These are phyloP conservation scores for Chloris gayana DNA, from an alignment of 176 grass and related monocot genomes.

Conservation along the genomic window DNA sequence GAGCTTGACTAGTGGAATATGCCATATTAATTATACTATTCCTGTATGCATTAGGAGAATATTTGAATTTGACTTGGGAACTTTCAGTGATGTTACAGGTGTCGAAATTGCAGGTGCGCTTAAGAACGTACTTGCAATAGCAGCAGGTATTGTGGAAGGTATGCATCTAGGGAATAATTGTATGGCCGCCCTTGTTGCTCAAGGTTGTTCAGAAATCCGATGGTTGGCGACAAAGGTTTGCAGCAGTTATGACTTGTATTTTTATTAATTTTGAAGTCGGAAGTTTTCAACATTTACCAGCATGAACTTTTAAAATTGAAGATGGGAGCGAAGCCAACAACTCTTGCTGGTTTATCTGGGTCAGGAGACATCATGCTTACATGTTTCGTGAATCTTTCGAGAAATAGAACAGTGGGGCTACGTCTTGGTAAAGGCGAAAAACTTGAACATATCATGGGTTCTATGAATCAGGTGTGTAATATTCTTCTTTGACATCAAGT, in stretches of 20 bases:
- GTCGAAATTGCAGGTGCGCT: slow-evolving; percentile 97
- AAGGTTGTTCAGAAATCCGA: slow-evolving; percentile 96
- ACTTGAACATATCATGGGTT: slow-evolving; percentile 78
- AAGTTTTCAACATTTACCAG: neutral
- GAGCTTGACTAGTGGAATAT: too few species aligned
- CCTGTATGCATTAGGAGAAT: neutral
- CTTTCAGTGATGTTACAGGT: slow-evolving; percentile 94
- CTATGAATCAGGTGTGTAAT: slow-evolving; percentile 79
- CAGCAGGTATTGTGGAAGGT: slow-evolving; percentile 93
- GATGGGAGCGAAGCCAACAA: slow-evolving; percentile 96
- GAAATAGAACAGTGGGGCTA: slow-evolving; percentile 91
- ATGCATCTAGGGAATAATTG: slow-evolving; percentile 97
- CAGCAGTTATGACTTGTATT: slow-evolving; percentile 11
- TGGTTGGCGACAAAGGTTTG: slow-evolving; percentile 94
- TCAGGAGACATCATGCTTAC: slow-evolving; percentile 97
- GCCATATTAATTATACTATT: neutral
- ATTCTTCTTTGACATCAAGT: neutral
- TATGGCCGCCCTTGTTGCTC: slow-evolving; percentile 94
- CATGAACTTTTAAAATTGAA: slow-evolving; percentile 33
- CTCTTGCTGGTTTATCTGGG: slow-evolving; percentile 92
- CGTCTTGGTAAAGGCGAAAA: slow-evolving; percentile 88
- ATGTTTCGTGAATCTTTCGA: slow-evolving; percentile 94
- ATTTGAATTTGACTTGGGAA: slow-evolving; percentile 59
- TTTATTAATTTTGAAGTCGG: slow-evolving; percentile 1
- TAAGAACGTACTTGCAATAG: slow-evolving; percentile 97